phyloP scores from a whole-genome alignment of 495 filamentous ascomycete genomes.

The Echria macrotheca region DNA sequence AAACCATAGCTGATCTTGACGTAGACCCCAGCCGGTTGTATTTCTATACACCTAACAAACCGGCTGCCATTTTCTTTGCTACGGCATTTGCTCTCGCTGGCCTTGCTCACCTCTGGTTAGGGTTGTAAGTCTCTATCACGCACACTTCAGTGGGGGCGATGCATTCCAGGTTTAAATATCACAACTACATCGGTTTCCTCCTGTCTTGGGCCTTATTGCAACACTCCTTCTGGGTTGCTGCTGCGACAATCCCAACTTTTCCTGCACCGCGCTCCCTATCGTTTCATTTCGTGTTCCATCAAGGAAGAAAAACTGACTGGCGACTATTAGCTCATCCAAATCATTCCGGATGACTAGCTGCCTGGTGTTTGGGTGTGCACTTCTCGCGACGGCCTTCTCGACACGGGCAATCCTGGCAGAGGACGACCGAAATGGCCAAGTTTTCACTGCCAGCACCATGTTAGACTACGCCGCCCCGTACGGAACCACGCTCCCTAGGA shows the following conservation, averaged over 20 bases:
- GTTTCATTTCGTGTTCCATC: too few species aligned
- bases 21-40: neutral
- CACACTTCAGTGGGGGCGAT: too few species aligned
- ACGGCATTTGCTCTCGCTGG: neutral
- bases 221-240: too few species aligned
- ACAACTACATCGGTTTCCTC: too few species aligned
- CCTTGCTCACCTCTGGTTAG: neutral
- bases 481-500: neutral
- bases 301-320: neutral
- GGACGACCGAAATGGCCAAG: neutral
- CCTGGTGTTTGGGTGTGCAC: neutral
- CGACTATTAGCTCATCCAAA: neutral
- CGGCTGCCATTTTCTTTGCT: neutral
- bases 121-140: neutral
- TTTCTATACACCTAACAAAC: neutral
- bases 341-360: neutral
- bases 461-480: neutral
- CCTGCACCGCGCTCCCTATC: too few species aligned
- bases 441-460: constrained; percentile 5
- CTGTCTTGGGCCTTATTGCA: too few species aligned
- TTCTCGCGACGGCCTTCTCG: neutral
- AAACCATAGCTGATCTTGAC: neutral
- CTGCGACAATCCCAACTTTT: too few species aligned
- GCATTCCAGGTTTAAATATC: too few species aligned
- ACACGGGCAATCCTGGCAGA: neutral